Conservation (phyloP, 2,329 filamentous ascomycete species). For the Aspergillus niger region DNA sequence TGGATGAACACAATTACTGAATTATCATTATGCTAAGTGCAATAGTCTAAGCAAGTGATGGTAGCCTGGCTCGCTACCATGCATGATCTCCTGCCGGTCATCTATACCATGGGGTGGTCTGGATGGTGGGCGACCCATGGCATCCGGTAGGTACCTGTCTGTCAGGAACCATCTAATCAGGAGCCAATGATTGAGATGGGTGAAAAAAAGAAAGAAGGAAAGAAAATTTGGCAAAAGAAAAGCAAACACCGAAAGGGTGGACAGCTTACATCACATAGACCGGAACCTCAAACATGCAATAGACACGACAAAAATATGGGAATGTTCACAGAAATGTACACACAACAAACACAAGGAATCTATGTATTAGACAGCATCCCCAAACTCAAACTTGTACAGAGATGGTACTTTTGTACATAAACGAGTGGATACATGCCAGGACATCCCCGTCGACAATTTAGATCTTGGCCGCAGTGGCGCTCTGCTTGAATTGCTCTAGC, state of each 20-base stretch:
- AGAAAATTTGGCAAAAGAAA: background rate
- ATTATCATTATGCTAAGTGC: background rate
- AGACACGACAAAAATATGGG: no score
- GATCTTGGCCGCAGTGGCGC: background rate
- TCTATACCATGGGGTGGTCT: background rate
- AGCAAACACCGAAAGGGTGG: no score
- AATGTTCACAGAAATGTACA: no score
- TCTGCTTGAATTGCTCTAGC: background rate
- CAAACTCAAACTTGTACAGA: no score
- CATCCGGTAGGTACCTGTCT: background rate
- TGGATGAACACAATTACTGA: no score
- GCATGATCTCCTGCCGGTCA: background rate
- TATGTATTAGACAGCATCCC: no score
- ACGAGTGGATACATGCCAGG: background rate
- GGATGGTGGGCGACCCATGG: background rate
- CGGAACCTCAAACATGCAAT: background rate
- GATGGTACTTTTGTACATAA: no score
- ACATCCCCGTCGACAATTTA: background rate
- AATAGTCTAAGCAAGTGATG: background rate
- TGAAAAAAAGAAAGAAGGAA: background rate
- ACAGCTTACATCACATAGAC: background rate
- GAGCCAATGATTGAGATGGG: background rate
- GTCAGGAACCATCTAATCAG: constrained; percentile 2
- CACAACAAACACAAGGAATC: no score
- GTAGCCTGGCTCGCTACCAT: constrained; percentile 8